Evolutionary conservation across 163 green algal genomes (phyloP).

Genomic region (Scenedesmus sp.): DNA sequence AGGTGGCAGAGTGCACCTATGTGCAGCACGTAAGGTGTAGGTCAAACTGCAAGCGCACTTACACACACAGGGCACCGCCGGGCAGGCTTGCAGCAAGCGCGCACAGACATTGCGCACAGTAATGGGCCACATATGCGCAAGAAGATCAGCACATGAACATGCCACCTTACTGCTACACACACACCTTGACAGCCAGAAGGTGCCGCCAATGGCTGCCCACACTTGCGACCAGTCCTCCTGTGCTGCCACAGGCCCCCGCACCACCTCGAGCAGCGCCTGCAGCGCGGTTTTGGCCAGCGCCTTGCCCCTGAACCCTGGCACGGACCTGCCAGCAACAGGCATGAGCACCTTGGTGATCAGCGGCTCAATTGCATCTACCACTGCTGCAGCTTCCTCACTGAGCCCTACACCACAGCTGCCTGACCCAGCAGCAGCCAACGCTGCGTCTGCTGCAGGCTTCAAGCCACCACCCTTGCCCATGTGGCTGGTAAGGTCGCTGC

Average conservation of each 20-base stretch:
- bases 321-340: conserved; percentile 52
- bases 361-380: conserved; percentile 1
- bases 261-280: conserved; percentile 50
- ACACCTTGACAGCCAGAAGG: conserved; percentile 64
- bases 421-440: background rate
- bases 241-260: conserved; percentile 44
- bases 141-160: background rate
- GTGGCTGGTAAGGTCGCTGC: background rate
- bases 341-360: conserved; percentile 54
- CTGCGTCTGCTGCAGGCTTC: background rate
- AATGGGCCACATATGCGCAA: too few species aligned
- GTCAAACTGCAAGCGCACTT: too few species aligned
- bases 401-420: background rate
- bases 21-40: too few species aligned
- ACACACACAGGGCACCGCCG: too few species aligned
- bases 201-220: conserved; percentile 62
- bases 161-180: background rate
- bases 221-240: conserved; percentile 27
- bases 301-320: conserved; percentile 63
- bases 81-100: too few species aligned
- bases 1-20: too few species aligned
- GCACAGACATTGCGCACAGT: too few species aligned
- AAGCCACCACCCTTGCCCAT: background rate
- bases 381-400: background rate
- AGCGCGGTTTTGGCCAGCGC: conserved; percentile 52